Base-by-base conservation (phyloP, 805 yeast species). In the Kluyveromyces siamensis region DNA sequence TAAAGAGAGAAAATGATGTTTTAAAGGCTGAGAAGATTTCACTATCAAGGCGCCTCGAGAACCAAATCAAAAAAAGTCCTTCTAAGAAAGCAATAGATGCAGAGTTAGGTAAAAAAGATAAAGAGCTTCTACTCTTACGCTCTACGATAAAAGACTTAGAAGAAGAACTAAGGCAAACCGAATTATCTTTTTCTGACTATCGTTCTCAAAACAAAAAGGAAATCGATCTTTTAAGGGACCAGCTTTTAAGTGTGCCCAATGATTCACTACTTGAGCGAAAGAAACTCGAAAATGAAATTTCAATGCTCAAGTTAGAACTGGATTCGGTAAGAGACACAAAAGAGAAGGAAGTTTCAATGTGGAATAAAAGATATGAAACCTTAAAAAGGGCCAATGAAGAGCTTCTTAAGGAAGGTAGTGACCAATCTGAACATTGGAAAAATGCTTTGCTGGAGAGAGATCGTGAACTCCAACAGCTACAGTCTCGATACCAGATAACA, bases 101-200 rank as follows among this genome's bases (percentile, higher is more conserved):
- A 3, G 39, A 43, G 37, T 9, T 35, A 14, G 27, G 33, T 17
- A 49, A 46, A 25, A 51, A 48, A 17, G 47, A 49, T 16, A 30
- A 35, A 13, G 48, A 51, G 19, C 40, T 40, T 11, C 19, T 18
- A 6, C 27, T 44, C 13, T 44, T 52, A 2, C 44, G 37, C 33
- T 18, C 44, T 9, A 47, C 43, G 13, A 81, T 78, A 47, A 74
- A 72, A 53, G 71, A 75, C 45, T 72, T 63, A 39, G 65, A 61
- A 35, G 55, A 57, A 17, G 76, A 71, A 46, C 47, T 63, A 27
- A 60, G 60, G 8, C 75, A 73, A 52, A 67, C 79, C 55, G 75
- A 72, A 56, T 79, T 77, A 51, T 39, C 45, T n/a, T 30, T 48
- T 14, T 13, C 36, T 25, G 47, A 47, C 17, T 18, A 40, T 10